Base-by-base conservation (phyloP, 2,329 filamentous ascomycete species). In the Fragosphaeria purpurea region DNA sequence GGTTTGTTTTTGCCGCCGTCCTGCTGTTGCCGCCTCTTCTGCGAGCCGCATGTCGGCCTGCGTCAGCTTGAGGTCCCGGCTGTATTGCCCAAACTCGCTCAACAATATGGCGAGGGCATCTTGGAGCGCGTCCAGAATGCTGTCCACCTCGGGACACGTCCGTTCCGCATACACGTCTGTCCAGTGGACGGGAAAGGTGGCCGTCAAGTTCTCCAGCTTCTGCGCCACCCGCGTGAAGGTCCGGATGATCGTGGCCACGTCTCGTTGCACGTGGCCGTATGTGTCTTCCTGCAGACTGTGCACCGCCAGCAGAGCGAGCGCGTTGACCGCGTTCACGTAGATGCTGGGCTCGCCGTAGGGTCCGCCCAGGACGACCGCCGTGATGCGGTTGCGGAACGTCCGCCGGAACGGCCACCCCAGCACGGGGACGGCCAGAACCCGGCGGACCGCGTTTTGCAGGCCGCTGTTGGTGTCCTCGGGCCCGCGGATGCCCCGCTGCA, bases 211-310 rank as follows among this genome's bases (percentile, higher is more conserved):
- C 60, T 95, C 84, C 4, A 95, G 70, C 57, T 80, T 80, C 50
- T 71, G 75, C 50, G 89, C 82, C 0, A 86, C 81, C 0, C 65
- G 59, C 0, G 87, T 90, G 54, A 94, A 79, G 1, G 81, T 79
- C 44, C 84, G 79, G 47, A 96, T 79, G 51, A 95, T 83, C 46
- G 69, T 69, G 1, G 86, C 80, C 2, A 97, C 81, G 56, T 93
- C 86, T 42, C 82, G 75, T 57, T 94, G 85, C n/a, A 94, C 91
- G 58, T 87, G 86, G 11, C 91, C 91, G 61, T 82, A 93, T 44
- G 77, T 76, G 63, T 97, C 91, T 65, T 97, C 90, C 4, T 72
- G 71, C 49, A 96, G 68, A 65, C 86, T 91, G 55, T 78, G 77
- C 4, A 88, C 76, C 0, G 86, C 78, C 33, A 97, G 73, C 46